Evolutionary conservation across 2,329 filamentous ascomycete genomes (phyloP).

Genomic region (Trichophyton benhamiae): DNA sequence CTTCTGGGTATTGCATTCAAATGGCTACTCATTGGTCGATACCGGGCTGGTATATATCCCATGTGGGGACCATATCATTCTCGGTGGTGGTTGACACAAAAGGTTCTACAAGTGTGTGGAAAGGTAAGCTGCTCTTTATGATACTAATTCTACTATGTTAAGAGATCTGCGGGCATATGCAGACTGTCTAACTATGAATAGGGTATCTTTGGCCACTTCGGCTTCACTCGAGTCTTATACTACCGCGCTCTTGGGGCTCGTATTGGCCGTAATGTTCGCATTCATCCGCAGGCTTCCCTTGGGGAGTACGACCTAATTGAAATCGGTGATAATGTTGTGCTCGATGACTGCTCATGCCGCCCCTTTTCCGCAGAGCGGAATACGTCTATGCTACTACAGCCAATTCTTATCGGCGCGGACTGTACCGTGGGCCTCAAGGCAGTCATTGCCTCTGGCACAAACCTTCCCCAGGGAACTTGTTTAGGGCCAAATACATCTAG

Average conservation of each 20-base stretch:
- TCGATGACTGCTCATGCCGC: slow-evolving; percentile 1
- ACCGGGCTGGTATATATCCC: not conserved
- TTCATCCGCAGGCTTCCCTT: not conserved
- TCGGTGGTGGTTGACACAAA: slow-evolving; percentile 4
- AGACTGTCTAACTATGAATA: not conserved
- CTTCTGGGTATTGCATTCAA: not conserved
- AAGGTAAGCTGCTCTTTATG: not conserved
- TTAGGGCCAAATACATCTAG: slow-evolving; percentile 4
- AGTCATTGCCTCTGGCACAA: not conserved
- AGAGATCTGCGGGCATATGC: not conserved
- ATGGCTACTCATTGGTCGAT: slow-evolving; percentile 3
- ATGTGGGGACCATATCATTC: slow-evolving; percentile 5
- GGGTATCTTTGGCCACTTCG: slow-evolving; percentile 1
- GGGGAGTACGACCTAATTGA: slow-evolving; percentile 4
- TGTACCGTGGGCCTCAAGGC: slow-evolving; percentile 2
- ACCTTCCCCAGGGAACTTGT: not conserved
- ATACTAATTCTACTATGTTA: not conserved
- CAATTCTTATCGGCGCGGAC: not conserved
- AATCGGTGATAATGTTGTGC: not conserved
- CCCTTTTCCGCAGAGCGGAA: slow-evolving; percentile 1
- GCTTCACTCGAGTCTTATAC: not conserved
- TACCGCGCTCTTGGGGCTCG: not conserved
- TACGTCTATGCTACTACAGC: slow-evolving; percentile 2
- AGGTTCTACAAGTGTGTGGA: not conserved
- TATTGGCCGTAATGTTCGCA: not conserved